phyloP scores from a whole-genome alignment of 129 eudicot genomes.

The Sambucus nigra region DNA sequence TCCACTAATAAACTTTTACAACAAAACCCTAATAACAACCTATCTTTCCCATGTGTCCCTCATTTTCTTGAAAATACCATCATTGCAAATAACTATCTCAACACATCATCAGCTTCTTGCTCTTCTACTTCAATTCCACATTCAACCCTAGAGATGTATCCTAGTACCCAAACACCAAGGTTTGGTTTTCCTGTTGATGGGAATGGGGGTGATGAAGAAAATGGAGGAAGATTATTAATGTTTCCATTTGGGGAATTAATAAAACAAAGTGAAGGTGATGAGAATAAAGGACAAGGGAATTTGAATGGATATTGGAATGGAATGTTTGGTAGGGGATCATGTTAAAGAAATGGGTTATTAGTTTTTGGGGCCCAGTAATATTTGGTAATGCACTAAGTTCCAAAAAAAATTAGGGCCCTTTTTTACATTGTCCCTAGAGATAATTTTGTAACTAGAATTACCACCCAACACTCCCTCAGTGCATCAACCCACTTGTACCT shows the following conservation, averaged over 20 bases:
- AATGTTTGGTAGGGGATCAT: constrained; percentile 34
- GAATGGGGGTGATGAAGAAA: constrained; percentile 18
- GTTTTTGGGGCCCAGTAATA: too few species aligned
- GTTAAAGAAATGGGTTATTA: too few species aligned
- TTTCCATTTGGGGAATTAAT: constrained; percentile 37
- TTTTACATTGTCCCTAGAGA: too few species aligned
- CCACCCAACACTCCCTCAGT: too few species aligned
- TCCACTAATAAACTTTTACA: constrained; percentile 8
- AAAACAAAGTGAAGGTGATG: constrained; percentile 24
- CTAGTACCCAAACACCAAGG: constrained; percentile 17
- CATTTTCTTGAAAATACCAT: background rate
- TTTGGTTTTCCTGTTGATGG: constrained; percentile 30
- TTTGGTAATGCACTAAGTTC: too few species aligned
- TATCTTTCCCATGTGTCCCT: constrained; percentile 1
- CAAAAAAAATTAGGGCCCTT: too few species aligned
- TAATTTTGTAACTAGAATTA: too few species aligned
- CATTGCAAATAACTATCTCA: background rate
- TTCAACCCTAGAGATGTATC: constrained; percentile 14
- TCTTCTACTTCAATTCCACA: constrained; percentile 13
- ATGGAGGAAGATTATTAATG: constrained; percentile 20
- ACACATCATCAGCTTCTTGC: constrained; percentile 6
- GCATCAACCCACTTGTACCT: too few species aligned
- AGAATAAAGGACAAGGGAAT: constrained; percentile 25
- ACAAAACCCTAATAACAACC: constrained; percentile 11
- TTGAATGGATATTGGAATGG: constrained; percentile 27